Conservation (phyloP, 83 land plant genomes). For the Isoetes engelmannii region DNA sequence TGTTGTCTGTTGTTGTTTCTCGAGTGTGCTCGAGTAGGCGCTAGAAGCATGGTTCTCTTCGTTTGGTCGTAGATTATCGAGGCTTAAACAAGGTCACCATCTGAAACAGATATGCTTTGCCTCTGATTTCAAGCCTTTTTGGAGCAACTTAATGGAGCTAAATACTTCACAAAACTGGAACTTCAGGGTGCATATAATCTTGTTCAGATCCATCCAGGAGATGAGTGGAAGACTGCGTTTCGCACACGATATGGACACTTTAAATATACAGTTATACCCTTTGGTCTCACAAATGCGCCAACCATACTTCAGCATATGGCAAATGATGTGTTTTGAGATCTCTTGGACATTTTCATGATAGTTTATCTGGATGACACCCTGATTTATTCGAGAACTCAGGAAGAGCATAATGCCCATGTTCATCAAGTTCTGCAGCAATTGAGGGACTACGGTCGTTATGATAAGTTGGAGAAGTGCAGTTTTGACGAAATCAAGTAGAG, state of each 20-base stretch:
- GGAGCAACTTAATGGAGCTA: conserved; percentile 10
- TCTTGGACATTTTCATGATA: conserved; percentile 29
- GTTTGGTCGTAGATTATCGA: conserved; percentile 22
- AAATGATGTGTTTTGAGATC: conserved; percentile 18
- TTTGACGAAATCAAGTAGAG: conserved; percentile 8
- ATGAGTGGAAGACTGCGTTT: conserved; percentile 17
- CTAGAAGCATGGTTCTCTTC: conserved; percentile 24
- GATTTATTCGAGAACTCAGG: conserved; percentile 6
- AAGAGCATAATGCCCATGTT: conserved; percentile 21
- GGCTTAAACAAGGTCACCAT: conserved; percentile 15
- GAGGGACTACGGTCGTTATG: conserved; percentile 1
- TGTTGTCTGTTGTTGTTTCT: too few relatives aligned
- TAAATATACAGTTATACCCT: conserved; percentile 23
- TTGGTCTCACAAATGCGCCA: conserved; percentile 22
- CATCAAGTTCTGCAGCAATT: conserved; percentile 11
- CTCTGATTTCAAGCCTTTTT: conserved; percentile 11
- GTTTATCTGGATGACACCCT: conserved; percentile 31
- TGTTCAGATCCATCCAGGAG: conserved; percentile 2
- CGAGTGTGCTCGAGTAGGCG: too few relatives aligned
- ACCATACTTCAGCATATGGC: conserved; percentile 18
- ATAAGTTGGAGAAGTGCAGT: conserved; percentile 26
- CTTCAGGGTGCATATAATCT: conserved; percentile 19
- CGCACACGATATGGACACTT: conserved; percentile 22
- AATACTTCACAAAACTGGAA: conserved; percentile 17
- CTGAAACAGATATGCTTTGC: conserved; percentile 19